phyloP scores from a whole-genome alignment of 805 yeast species.

The Saccharomycopsis babjevae region DNA sequence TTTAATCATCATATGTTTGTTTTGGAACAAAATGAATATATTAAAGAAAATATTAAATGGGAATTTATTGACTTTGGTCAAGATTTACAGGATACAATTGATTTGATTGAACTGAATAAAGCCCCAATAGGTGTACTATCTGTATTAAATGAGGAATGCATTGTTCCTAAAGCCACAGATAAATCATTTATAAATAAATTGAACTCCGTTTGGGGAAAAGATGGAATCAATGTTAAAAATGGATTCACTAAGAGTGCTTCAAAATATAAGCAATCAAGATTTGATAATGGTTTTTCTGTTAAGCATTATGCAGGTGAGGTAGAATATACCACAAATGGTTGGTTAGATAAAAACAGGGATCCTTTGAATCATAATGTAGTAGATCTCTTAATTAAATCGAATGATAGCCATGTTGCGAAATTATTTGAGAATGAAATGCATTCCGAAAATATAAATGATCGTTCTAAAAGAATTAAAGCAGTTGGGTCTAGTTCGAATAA shows the following conservation, averaged over 20 bases:
- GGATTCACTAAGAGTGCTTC: conserved; percentile 24
- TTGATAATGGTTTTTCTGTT: conserved; percentile 67
- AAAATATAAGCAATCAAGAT: conserved; percentile 64
- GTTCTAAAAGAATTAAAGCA: conserved; percentile 23
- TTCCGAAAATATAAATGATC: conserved; percentile 19
- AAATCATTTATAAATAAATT: conserved; percentile 73
- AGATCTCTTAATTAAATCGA: conserved; percentile 47
- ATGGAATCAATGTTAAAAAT: background rate
- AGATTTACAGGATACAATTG: conserved; percentile 90
- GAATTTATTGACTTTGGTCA: conserved; percentile 92
- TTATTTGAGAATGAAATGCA: conserved; percentile 38
- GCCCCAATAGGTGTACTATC: conserved; percentile 76
- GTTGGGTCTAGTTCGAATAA: conserved; percentile 16
- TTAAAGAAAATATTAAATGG: conserved; percentile 91
- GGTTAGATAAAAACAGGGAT: conserved; percentile 92
- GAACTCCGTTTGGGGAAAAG: conserved; percentile 47
- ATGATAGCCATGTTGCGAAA: conserved; percentile 42
- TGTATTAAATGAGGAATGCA: conserved; percentile 87
- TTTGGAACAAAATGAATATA: conserved; percentile 91
- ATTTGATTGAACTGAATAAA: conserved; percentile 63
- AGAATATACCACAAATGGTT: conserved; percentile 84
- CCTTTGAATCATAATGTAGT: conserved; percentile 75
- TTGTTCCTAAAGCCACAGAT: conserved; percentile 86
- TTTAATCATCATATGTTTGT: conserved; percentile 96
- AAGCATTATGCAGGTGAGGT: conserved; percentile 95